Evolutionary conservation across 2,329 filamentous ascomycete species (phyloP).

Genomic region (Aschersonia sp.): DNA sequence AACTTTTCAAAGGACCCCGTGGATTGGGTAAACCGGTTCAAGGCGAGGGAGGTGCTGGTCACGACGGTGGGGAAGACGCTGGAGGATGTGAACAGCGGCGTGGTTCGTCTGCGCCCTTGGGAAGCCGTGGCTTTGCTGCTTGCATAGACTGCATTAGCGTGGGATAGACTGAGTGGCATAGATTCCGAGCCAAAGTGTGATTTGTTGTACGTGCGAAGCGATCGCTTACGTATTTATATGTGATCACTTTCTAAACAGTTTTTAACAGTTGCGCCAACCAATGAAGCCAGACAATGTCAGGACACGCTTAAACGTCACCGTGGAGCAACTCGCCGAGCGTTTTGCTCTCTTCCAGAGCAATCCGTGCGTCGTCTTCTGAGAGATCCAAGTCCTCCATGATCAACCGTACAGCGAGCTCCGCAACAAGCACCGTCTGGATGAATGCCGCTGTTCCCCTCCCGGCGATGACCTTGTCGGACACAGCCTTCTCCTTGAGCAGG

Average conservation of each 20-base stretch:
- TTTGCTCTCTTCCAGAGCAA: conserved; percentile 52
- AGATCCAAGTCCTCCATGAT: conserved; percentile 43
- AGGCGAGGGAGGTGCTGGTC: conserved; percentile 18
- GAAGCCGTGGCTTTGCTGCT: conserved; percentile 20
- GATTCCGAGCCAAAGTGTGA: not conserved
- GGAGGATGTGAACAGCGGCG: conserved; percentile 11
- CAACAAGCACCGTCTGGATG: conserved; percentile 63
- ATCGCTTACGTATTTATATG: too few species aligned
- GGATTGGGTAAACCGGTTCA: conserved; percentile 14
- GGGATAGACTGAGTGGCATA: not conserved
- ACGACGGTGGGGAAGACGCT: conserved; percentile 16
- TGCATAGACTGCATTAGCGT: conserved; percentile 4
- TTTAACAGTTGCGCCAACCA: not conserved
- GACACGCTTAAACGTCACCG: conserved; percentile 30
- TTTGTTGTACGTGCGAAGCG: too few species aligned
- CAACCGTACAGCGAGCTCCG: conserved; percentile 45
- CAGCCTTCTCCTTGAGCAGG: conserved; percentile 45
- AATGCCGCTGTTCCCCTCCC: conserved; percentile 53
- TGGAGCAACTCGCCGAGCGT: conserved; percentile 54
- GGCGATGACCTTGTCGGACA: conserved; percentile 51
- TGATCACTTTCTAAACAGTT: too few species aligned
- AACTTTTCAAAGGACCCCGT: conserved; percentile 21
- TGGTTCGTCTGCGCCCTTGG: conserved; percentile 19
- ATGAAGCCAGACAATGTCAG: not conserved
- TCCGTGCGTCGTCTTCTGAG: conserved; percentile 25